Evolutionary conservation across 179 eudicot species (phyloP).

Genomic region (Gypsophila paniculata): DNA sequence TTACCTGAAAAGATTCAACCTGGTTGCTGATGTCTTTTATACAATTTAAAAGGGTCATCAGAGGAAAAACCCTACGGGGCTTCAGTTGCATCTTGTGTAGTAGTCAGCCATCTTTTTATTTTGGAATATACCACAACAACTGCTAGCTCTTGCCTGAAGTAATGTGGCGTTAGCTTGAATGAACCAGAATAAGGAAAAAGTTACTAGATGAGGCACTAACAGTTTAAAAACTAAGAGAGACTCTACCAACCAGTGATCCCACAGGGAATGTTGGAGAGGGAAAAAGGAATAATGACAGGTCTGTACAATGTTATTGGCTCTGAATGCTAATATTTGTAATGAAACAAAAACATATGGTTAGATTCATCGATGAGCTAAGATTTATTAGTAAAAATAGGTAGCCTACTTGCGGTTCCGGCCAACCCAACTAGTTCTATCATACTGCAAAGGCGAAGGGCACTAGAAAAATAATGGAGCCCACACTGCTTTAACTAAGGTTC

Average conservation of each 20-base stretch:
- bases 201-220: neutral
- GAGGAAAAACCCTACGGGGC: neutral
- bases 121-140: neutral
- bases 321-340: too few species aligned
- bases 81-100: neutral
- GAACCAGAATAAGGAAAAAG: neutral
- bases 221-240: neutral
- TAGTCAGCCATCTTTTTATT: neutral
- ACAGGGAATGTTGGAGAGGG: neutral
- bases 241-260: neutral
- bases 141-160: neutral
- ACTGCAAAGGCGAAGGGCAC: neutral
- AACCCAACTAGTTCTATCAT: too few species aligned
- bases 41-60: neutral
- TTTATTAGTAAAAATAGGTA: too few species aligned
- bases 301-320: neutral
- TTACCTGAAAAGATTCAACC: slow-evolving; percentile 5
- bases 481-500: neutral
- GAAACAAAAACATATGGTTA: too few species aligned
- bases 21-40: neutral
- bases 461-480: neutral
- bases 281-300: neutral
- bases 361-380: too few species aligned
- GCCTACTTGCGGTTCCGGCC: too few species aligned
- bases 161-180: neutral